phyloP scores from a whole-genome alignment of 345 rosid species.

The Murraya koenigii region DNA sequence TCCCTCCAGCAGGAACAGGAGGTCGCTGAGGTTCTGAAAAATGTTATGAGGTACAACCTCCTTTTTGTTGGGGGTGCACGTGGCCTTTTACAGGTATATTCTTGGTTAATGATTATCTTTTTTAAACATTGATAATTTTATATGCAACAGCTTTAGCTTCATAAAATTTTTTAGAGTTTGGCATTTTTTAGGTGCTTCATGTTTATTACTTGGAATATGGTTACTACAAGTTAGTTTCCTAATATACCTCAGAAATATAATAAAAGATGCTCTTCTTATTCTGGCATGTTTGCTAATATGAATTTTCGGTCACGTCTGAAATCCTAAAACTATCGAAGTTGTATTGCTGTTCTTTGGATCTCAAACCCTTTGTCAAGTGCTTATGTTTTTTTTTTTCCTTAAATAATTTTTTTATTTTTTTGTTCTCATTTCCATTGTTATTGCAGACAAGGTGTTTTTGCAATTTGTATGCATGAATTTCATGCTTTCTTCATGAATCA shows the following conservation, averaged over 20 bases:
- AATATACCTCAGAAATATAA: neutral
- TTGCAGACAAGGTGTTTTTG: neutral
- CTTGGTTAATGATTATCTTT: neutral
- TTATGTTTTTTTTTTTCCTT: too few relatives aligned
- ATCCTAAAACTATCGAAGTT: neutral
- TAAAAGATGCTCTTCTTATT: neutral
- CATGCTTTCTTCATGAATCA: too few relatives aligned
- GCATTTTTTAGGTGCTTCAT: neutral
- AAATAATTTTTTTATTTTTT: too few relatives aligned
- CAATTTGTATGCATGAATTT: neutral
- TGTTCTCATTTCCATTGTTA: neutral
- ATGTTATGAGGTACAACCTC: constrained; percentile 65
- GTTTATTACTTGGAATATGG: constrained; percentile 1
- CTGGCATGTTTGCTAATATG: neutral
- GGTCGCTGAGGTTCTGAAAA: constrained; percentile 51
- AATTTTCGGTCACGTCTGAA: neutral
- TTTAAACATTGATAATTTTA: neutral
- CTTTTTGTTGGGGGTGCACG: constrained; percentile 67
- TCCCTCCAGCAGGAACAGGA: constrained; percentile 40
- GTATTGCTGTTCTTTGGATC: too few relatives aligned
- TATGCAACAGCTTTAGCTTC: neutral
- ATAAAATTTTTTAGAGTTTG: neutral
- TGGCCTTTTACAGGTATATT: constrained; percentile 61
- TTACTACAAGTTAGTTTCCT: neutral
- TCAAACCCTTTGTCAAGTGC: too few relatives aligned